Evolutionary conservation across 345 rosid species (phyloP), one percentile per base, ranked within the genome.

Genomic region (Triadica sebifera): DNA sequence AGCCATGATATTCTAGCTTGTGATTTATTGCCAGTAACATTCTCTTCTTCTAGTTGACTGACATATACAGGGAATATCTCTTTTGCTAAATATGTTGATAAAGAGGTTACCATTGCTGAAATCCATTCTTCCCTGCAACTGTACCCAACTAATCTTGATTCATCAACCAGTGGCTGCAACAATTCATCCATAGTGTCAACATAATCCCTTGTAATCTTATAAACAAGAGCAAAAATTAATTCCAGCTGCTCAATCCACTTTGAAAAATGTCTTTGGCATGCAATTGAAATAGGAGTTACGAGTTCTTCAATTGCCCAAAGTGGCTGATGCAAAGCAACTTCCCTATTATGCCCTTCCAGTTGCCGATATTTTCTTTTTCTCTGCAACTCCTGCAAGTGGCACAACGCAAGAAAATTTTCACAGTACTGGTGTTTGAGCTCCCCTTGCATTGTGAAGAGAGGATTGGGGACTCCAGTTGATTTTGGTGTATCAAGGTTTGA

Each of bases 301-400:
- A 95, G 89, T 88, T 95, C 99, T 85, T 91, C 97, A 78, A 93
- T 85, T 74, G 96, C 99, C 99, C 99, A 95, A 60, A 95, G 92
- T 67, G 99, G 94, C 74, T 93, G 98, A 52, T 79, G 88, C 50
- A 90, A 81, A 77, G 93, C 86, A 66, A 79, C 81, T 79, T 91
- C 92, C 67, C 77, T 78, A 75, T 87, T 84, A 67, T 75, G 84
- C 69, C 90, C 91, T 75, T 90, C 89, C 69, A 91, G 99, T 74
- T 87, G 99, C 73, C 96, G 88, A 29, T 85, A 86, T 83, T 88
- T 91, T 83, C 99, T 90, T 77, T 79, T 89, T 78, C 87, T 82
- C 84, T 93, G 98, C 86, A 95, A 76, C 73, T 86, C 92, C 81
- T 95, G 97, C 78, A 93, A 85, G 53, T 84, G 81, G 75, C 96